Evolutionary conservation across 208 protist genomes (phyloP).

Genomic region (Wallacemonas sp.): DNA sequence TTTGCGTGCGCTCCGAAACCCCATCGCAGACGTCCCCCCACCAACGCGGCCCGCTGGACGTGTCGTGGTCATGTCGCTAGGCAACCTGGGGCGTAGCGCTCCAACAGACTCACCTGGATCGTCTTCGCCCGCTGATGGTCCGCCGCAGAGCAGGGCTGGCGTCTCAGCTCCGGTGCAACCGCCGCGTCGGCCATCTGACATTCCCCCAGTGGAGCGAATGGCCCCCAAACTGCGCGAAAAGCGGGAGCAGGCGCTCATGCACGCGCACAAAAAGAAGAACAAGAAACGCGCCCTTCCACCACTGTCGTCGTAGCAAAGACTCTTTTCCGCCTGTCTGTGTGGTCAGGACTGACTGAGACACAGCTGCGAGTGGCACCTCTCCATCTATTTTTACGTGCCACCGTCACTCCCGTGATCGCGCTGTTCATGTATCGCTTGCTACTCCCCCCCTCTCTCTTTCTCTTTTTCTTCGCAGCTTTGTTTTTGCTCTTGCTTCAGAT

Average conservation of each 20-base stretch:
- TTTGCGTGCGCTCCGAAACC: not conserved
- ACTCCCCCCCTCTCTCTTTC: too few relatives aligned
- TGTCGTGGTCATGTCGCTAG: constrained; percentile 29
- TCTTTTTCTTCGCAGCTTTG: too few relatives aligned
- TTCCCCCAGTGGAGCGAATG: constrained; percentile 1
- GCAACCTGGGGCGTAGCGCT: not conserved
- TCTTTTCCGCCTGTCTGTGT: not conserved
- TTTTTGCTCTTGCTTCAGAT: too few relatives aligned
- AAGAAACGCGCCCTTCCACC: not conserved
- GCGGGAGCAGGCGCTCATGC: not conserved
- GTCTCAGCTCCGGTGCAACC: too few relatives aligned
- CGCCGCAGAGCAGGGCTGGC: not conserved
- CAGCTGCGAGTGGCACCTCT: too few relatives aligned
- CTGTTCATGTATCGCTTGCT: too few relatives aligned
- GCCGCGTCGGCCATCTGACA: not conserved
- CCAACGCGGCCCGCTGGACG: not conserved
- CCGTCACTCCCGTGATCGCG: too few relatives aligned
- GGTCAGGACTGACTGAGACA: not conserved
- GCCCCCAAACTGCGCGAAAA: constrained; percentile 6
- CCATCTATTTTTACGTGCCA: too few relatives aligned
- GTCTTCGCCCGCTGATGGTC: constrained; percentile 5
- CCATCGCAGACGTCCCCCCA: not conserved
- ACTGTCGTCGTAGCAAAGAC: not conserved
- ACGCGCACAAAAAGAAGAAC: not conserved
- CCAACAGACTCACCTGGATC: too few relatives aligned